Evolutionary conservation across 495 filamentous ascomycete genomes (phyloP).

Genomic region (Usnea hakonensis): DNA sequence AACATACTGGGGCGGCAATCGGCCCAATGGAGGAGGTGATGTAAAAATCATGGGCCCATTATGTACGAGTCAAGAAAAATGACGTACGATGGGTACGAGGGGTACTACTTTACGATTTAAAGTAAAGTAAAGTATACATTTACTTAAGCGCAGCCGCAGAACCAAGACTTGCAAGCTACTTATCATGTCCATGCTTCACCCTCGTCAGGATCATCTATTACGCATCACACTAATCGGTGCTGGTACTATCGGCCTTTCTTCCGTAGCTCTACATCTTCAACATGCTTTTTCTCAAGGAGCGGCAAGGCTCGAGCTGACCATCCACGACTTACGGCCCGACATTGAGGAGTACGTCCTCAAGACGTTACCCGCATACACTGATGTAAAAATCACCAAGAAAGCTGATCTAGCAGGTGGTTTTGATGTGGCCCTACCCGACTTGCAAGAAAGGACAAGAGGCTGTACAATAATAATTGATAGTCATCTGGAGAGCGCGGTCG

Average conservation of each 20-base stretch:
- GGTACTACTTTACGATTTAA: too few relatives aligned
- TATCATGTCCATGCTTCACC: neutral
- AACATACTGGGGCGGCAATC: too few relatives aligned
- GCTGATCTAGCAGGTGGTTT: neutral
- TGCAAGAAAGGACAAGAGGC: neutral
- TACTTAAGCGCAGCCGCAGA: neutral
- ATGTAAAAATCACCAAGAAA: neutral
- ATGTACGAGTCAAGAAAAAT: neutral
- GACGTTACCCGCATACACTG: slow-evolving; percentile 30
- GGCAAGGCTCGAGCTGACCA: slow-evolving; percentile 32
- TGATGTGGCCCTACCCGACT: neutral
- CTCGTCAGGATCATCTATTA: neutral
- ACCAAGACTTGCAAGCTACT: neutral
- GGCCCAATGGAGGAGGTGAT: too few relatives aligned
- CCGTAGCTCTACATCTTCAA: slow-evolving; percentile 47
- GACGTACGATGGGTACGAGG: neutral
- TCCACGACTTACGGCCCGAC: slow-evolving; percentile 49
- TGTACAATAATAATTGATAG: slow-evolving; percentile 30
- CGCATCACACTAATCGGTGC: slow-evolving; percentile 45
- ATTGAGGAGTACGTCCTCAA: slow-evolving; percentile 37
- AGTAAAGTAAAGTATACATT: too few relatives aligned
- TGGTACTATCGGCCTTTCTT: slow-evolving; percentile 55
- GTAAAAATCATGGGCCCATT: too few relatives aligned
- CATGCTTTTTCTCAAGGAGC: slow-evolving; percentile 25
- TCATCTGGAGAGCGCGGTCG: slow-evolving; percentile 36